phyloP scores from a whole-genome alignment of 768 basidiomycete genomes.

The Tricholoma sp. region DNA sequence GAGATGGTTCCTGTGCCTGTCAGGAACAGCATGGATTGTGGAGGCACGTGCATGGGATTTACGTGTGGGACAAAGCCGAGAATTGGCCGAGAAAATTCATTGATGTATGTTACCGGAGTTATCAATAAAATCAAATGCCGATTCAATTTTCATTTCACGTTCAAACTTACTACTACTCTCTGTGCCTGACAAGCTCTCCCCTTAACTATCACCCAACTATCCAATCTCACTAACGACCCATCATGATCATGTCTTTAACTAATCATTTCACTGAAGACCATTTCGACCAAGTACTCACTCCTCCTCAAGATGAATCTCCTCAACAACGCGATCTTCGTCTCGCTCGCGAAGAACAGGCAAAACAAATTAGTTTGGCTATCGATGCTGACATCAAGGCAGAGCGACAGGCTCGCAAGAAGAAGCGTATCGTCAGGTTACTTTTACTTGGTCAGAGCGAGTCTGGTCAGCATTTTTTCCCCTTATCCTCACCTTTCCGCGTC shows the following conservation, averaged over 20 bases:
- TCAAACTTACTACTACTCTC: slow-evolving; percentile 3
- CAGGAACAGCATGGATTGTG: too few species aligned
- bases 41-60: too few species aligned
- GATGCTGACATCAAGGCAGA: slow-evolving; percentile 70
- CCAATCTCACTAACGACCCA: slow-evolving; percentile 8
- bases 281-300: slow-evolving; percentile 57
- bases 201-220: slow-evolving; percentile 8
- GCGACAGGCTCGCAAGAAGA: slow-evolving; percentile 59
- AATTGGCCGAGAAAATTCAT: too few species aligned
- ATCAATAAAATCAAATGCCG: slow-evolving; percentile 2
- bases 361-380: slow-evolving; percentile 60
- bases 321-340: slow-evolving; percentile 51
- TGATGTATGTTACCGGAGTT: slow-evolving; percentile 7
- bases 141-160: slow-evolving; percentile 7
- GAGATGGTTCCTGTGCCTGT: too few species aligned
- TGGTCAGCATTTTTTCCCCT: slow-evolving; percentile 40
- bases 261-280: slow-evolving; percentile 45
- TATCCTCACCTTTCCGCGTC: background rate
- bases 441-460: slow-evolving; percentile 83
- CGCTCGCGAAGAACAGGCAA: slow-evolving; percentile 61
- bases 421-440: slow-evolving; percentile 64
- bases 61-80: too few species aligned
- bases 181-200: slow-evolving; percentile 17
- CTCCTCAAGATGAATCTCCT: slow-evolving; percentile 63
- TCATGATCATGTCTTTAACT: slow-evolving; percentile 30